Base-by-base conservation (phyloP, 768 basidiomycete genomes). In the Tylopilus cervinicoccineus region DNA sequence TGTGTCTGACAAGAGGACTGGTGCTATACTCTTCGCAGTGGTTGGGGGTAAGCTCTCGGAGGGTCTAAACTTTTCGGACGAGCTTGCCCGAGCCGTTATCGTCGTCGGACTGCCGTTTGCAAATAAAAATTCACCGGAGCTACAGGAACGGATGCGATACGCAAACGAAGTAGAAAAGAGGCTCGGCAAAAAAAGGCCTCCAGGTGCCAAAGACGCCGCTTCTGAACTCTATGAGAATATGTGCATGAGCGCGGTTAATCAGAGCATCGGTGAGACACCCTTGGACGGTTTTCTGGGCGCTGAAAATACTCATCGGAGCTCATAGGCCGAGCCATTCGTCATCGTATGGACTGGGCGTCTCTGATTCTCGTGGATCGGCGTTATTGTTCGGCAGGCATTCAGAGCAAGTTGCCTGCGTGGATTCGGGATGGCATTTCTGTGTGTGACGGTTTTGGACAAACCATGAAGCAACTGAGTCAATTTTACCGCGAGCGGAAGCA, bases 1-100 rank as follows among this genome's bases (percentile, higher is more conserved):
- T 40, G 9, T 20, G 26, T 54, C 63, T 28, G 50, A 57, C 62
- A 64, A 67, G 69, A 53, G 61, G 60, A 67, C 67, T 1, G 93
- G 93, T 14, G 90, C 91, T 3, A 65, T 99, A 32, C 72, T 99
- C 5, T 85, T 98, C 47, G 95, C 96, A 2, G 96, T 98, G 10
- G 86, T 98, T 23, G 94, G 94, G 16, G 95, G 93, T 23, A 98
- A 97, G 63, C 77, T 99, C n/a, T 94, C 92, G 0, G 96, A 99
- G 69, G 95, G 94, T 8, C 65, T 84, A 32, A 84, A 85, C 57
- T 86, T 86, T 59, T 77, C 83, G 17, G 87, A 92, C 62, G 77
- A 83, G 40, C 79, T 91, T 14, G 93, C 93, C 3, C 84, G 93
- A 26, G 86, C 83, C 11, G 90, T 96, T 20, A 73, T 93, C 26